phyloP scores from a whole-genome alignment of 1,139 yeast genomes.

The Nakaseomyces bracarensis region DNA sequence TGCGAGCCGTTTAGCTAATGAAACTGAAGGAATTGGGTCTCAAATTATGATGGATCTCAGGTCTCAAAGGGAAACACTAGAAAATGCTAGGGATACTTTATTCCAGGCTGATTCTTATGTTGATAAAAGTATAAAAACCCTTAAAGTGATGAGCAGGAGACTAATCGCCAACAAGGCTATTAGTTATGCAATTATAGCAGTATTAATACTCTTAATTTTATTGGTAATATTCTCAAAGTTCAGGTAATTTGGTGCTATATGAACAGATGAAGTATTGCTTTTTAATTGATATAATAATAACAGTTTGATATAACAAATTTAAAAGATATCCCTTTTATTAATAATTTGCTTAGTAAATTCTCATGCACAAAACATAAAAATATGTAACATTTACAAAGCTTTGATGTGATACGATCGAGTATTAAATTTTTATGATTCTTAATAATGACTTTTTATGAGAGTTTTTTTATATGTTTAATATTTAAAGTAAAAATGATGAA shows the following conservation, averaged over 20 bases:
- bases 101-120: conserved; percentile 90
- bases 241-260: conserved; percentile 11
- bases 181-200: conserved; percentile 91
- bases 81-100: conserved; percentile 74
- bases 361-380: no score
- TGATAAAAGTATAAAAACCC: conserved; percentile 78
- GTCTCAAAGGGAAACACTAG: conserved; percentile 87
- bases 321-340: no score
- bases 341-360: no score
- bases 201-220: conserved; percentile 71
- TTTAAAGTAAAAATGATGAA: no score
- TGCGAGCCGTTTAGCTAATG: conserved; percentile 83
- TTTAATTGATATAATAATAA: neutral
- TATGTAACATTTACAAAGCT: no score
- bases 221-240: conserved; percentile 84
- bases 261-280: neutral
- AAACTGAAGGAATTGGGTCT: conserved; percentile 88
- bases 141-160: conserved; percentile 87
- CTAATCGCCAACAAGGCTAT: conserved; percentile 91
- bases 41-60: conserved; percentile 81
- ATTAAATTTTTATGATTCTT: no score
- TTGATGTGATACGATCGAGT: no score
- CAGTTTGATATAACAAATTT: no score
- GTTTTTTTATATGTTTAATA: no score
- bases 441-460: no score